A percentile compares a stretch with the other conserved stretches of the same genome.
Evolutionary conservation across 306 rosid genomes (phyloP).

Genomic region (Medicago ruthenica): DNA sequence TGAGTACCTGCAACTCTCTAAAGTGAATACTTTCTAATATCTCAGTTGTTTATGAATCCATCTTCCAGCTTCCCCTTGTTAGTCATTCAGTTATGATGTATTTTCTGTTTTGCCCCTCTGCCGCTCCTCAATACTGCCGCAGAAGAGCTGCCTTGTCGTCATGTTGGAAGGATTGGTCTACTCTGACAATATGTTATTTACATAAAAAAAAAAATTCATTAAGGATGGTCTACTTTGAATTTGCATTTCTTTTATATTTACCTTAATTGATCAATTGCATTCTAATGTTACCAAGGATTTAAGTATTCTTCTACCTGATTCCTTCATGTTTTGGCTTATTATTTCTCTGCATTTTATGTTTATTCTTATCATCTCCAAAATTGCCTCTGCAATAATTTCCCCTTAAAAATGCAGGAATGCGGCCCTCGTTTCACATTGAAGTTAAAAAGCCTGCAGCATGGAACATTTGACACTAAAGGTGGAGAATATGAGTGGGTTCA

Average conservation of each 20-base stretch:
- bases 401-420: slow-evolving; percentile 67
- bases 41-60: neutral
- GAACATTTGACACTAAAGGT: slow-evolving; percentile 82
- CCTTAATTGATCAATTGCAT: neutral
- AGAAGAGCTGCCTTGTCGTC: neutral
- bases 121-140: neutral
- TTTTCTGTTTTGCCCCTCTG: neutral
- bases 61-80: neutral
- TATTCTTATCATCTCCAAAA: slow-evolving; percentile 1
- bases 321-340: neutral
- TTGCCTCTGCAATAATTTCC: slow-evolving; percentile 21
- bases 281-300: neutral
- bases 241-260: slow-evolving; percentile 20
- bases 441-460: slow-evolving; percentile 79
- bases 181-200: neutral
- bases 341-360: slow-evolving; percentile 5
- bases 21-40: neutral
- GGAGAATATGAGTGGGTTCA: slow-evolving; percentile 98
- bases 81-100: neutral
- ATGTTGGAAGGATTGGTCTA: neutral
- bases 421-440: slow-evolving; percentile 94
- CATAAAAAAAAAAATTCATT: slow-evolving; percentile 1
- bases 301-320: slow-evolving; percentile 31
- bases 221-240: slow-evolving; percentile 14
- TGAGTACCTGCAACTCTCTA: neutral